Conservation (phyloP, 768 basidiomycete species). For the Serendipita vermifera region DNA sequence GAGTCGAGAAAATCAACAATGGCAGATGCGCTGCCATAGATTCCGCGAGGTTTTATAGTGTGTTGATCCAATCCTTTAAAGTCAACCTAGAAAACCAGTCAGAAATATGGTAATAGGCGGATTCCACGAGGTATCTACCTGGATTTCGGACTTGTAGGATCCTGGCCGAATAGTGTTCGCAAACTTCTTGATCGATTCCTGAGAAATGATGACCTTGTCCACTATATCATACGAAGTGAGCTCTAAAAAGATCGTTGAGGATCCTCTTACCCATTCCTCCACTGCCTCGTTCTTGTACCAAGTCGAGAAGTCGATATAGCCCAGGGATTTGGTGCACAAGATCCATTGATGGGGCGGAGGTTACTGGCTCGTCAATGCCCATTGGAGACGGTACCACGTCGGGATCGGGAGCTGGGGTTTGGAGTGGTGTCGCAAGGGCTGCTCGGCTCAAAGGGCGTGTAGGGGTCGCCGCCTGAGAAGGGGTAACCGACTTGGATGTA, state of each 20-base stretch:
- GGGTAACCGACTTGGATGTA: background rate
- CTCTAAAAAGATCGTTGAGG: background rate
- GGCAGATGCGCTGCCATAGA: conserved; percentile 44
- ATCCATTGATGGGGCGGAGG: background rate
- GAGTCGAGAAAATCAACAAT: conserved; percentile 34
- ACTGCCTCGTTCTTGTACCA: conserved; percentile 38
- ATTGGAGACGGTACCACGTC: background rate
- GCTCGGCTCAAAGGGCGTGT: background rate
- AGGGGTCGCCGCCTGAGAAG: background rate
- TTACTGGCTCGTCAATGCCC: no score
- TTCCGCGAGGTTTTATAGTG: conserved; percentile 36
- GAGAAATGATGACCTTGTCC: conserved; percentile 50
- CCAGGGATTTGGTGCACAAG: conserved; percentile 25
- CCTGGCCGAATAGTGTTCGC: conserved; percentile 38
- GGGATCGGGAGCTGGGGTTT: background rate
- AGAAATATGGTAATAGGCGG: background rate
- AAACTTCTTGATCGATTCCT: conserved; percentile 36
- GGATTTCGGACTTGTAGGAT: conserved; percentile 40
- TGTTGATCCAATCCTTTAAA: conserved; percentile 39
- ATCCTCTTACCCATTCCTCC: conserved; percentile 35
- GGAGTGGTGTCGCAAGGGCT: background rate
- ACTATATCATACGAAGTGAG: conserved; percentile 24
- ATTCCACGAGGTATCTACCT: conserved; percentile 18
- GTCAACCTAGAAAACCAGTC: conserved; percentile 23
- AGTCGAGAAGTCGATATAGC: conserved; percentile 40